Base-by-base conservation (phyloP, 106 monocot genomes). In the Ottelia alismoides region DNA sequence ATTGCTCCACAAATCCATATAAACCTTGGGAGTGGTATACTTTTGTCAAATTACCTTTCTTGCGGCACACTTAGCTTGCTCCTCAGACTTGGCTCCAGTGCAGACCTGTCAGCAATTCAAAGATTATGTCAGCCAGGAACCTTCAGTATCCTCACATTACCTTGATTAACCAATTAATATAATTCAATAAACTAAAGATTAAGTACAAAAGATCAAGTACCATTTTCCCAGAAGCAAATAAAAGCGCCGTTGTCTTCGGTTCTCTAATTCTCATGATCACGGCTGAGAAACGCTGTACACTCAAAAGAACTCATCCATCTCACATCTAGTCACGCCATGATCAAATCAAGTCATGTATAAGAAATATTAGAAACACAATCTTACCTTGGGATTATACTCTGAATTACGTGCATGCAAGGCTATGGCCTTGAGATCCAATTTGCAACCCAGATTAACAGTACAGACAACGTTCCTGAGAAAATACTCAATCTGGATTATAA, bases 71-170 rank as follows among this genome's bases (percentile, higher is more conserved):
- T 79, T 78, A 18, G 88, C 78, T 22, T 78, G 76, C 2, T 76
- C 60, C 56, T 88, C 82, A 54, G 75, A 76, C 67, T 82, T 87
- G 52, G 81, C 87, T 50, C 87, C 87, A 14, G 82, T 88, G 54
- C 88, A 88, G 40, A 88, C 82, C 81, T 87, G 60, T 24, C 24
- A 5, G 24, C 16, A 35, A 56, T n/a, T n/a, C n/a, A n/a, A n/a
- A n/a, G n/a, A n/a, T n/a, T n/a, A n/a, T n/a, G n/a, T n/a, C n/a
- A n/a, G n/a, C n/a, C n/a, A n/a, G n/a, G n/a, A n/a, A n/a, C n/a
- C n/a, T n/a, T n/a, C n/a, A n/a, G n/a, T n/a, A n/a, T n/a, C n/a
- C n/a, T n/a, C n/a, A n/a, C n/a, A n/a, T n/a, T n/a, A n/a, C n/a
- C n/a, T n/a, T n/a, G n/a, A n/a, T n/a, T n/a, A n/a, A n/a, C n/a